Evolutionary conservation across 23 red algal genomes (phyloP).

Genomic region (Agarophyton chilense): DNA sequence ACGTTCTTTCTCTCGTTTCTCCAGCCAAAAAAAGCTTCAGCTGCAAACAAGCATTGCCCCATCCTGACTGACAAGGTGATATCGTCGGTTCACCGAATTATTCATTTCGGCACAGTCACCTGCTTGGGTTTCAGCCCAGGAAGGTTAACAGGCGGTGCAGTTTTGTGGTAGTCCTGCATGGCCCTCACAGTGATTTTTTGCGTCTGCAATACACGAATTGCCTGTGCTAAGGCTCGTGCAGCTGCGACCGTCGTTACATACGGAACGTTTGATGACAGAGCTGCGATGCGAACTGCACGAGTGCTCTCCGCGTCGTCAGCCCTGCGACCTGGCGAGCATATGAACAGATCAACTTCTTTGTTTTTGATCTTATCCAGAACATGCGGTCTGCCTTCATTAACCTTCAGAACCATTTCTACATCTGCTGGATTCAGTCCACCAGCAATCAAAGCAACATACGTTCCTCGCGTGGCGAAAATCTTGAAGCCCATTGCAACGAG

Average conservation of each 20-base stretch:
- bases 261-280: constrained; percentile 85
- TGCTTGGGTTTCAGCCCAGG: constrained; percentile 3
- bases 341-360: constrained; percentile 91
- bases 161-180: constrained; percentile 96
- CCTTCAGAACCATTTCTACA: constrained; percentile 89
- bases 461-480: constrained; percentile 80
- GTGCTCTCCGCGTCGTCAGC: constrained; percentile 63
- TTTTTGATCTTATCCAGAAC: constrained; percentile 95
- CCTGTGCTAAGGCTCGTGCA: constrained; percentile 86
- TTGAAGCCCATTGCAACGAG: constrained; percentile 93
- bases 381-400: constrained; percentile 93
- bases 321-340: constrained; percentile 83
- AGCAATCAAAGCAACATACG: constrained; percentile 77
- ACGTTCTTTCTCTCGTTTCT: no score
- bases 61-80: no score
- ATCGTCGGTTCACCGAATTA: no score
- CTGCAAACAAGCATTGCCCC: no score
- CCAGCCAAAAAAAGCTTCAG: no score
- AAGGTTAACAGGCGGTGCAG: constrained; percentile 40
- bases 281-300: constrained; percentile 71
- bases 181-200: constrained; percentile 86
- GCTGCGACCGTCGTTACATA: constrained; percentile 95
- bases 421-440: constrained; percentile 76
- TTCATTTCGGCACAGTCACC: background rate
- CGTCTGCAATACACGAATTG: constrained; percentile 79